Evolutionary conservation across 805 yeast species (phyloP), one percentile per base, ranked within the genome.

Genomic region (Yarrowia sp.): DNA sequence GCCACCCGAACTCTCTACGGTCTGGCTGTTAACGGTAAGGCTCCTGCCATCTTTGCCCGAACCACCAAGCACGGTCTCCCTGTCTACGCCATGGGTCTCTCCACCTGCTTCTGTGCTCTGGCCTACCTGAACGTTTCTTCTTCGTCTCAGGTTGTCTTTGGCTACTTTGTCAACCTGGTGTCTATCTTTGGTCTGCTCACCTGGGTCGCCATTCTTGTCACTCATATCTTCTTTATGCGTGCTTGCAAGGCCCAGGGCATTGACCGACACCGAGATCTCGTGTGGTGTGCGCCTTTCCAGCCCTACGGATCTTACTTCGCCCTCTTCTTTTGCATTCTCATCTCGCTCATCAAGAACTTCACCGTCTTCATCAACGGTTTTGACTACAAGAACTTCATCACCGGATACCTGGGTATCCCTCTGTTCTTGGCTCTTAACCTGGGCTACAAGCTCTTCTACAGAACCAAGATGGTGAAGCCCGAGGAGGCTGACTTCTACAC

Each of bases 321-420:
- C 0, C 77, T 90, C 65, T 73, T 75, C 46, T 75, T 87, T 71
- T 87, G 90, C 77, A 69, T 79, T 66, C 68, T 89, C 66, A 81
- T 90, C 70, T 82, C 88, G 10, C 73, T 90, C 58, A 85, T 87
- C 76, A 90, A 90, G 79, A 88, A 88, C 73, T 89, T 89, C 77
- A 86, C 91, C 0, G 92, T 86, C 2, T 90, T 90, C 80, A 80
- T 90, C 72, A 86, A 86, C 64, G 70, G 48, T 79, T 76, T 89
- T 76, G 84, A 85, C 71, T 87, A 87, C 79, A 85, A 86, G 77
- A 81, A 82, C 19, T 90, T 90, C 75, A 88, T 90, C 74, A 89
- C 94, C 42, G 92, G 93, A 55, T 89, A 90, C 79, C 87, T 90
- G 74, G 90, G 90, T 40, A 83, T 89, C 59, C 91, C 91, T 43